A percentile compares a stretch with the other conserved stretches of the same genome.
Conservation (phyloP, 139 green algal genomes). For the Ulvella scutata region DNA sequence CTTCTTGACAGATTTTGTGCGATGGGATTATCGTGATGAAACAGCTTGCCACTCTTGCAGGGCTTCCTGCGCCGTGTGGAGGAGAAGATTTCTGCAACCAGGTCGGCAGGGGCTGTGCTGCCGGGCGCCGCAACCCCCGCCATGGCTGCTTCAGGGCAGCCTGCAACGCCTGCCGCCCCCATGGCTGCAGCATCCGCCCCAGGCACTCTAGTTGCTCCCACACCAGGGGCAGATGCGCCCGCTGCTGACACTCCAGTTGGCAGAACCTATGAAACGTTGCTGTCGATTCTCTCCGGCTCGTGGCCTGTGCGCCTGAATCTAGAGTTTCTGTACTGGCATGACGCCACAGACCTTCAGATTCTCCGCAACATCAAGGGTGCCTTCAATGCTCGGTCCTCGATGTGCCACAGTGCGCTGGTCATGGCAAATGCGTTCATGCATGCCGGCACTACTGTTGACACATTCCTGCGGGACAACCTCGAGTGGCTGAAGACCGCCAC, state of each 20-base stretch:
- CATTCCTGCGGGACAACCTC: constrained; percentile 90
- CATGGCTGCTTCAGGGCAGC: too few species aligned
- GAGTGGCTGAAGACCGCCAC: constrained; percentile 92
- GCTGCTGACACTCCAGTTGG: not conserved
- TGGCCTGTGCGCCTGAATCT: constrained; percentile 76
- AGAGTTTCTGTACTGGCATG: constrained; percentile 79
- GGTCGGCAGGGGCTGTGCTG: too few species aligned
- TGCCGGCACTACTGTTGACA: constrained; percentile 84
- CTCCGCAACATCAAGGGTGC: constrained; percentile 80
- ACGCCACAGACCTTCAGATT: constrained; percentile 58
- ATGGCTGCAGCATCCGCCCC: too few species aligned
- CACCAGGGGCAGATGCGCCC: not conserved
- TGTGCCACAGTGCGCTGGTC: constrained; percentile 85
- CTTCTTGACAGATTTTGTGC: too few species aligned
- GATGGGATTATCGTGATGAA: too few species aligned
- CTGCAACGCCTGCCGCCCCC: too few species aligned
- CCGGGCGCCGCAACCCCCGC: too few species aligned
- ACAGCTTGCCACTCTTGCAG: not conserved
- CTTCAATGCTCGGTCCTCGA: constrained; percentile 59
- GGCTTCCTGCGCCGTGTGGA: not conserved
- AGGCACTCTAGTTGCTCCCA: not conserved
- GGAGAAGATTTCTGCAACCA: not conserved
- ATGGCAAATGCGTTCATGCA: constrained; percentile 94
- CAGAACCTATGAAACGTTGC: not conserved
- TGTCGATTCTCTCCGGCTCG: constrained; percentile 48